phyloP scores from a whole-genome alignment of 2,329 filamentous ascomycete genomes.

The Claviceps fusiformis region DNA sequence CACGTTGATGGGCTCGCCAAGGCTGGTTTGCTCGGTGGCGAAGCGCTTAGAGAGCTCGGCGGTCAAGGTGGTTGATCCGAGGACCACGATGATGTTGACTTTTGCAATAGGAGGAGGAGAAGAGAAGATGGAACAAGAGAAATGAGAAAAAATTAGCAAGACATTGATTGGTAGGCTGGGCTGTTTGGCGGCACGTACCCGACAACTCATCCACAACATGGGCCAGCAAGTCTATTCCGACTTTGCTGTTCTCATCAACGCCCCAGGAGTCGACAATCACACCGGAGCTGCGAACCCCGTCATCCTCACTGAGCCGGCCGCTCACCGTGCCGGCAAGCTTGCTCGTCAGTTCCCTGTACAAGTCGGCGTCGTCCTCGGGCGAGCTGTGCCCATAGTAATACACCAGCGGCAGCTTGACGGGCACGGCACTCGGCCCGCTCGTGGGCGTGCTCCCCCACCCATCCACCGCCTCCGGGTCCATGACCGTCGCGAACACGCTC shows the following conservation, averaged over 20 bases:
- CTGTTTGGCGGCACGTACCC: conserved; percentile 16
- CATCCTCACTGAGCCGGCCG: conserved; percentile 64
- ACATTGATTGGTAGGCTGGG: background rate
- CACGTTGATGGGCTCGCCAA: conserved; percentile 58
- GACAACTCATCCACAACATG: conserved; percentile 55
- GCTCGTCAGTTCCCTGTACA: conserved; percentile 64
- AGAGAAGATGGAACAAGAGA: background rate
- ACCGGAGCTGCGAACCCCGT: conserved; percentile 55
- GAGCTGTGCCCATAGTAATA: conserved; percentile 72
- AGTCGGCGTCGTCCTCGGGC: conserved; percentile 55
- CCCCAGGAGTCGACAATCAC: conserved; percentile 78
- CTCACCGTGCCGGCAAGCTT: conserved; percentile 68
- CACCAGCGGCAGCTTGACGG: conserved; percentile 82
- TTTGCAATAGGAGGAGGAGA: background rate
- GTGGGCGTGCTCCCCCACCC: conserved; percentile 86
- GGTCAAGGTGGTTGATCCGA: conserved; percentile 67
- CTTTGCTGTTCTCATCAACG: conserved; percentile 49
- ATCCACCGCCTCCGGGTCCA: conserved; percentile 68
- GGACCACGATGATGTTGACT: conserved; percentile 68
- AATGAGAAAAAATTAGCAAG: background rate
- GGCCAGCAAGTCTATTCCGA: conserved; percentile 61
- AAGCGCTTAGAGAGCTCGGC: conserved; percentile 63
- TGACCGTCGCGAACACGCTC: conserved; percentile 71
- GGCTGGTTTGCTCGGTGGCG: conserved; percentile 35
- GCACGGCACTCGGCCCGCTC: conserved; percentile 74